Base-by-base conservation (phyloP, 257 asterid genomes). In the Jacaranda copaia region DNA sequence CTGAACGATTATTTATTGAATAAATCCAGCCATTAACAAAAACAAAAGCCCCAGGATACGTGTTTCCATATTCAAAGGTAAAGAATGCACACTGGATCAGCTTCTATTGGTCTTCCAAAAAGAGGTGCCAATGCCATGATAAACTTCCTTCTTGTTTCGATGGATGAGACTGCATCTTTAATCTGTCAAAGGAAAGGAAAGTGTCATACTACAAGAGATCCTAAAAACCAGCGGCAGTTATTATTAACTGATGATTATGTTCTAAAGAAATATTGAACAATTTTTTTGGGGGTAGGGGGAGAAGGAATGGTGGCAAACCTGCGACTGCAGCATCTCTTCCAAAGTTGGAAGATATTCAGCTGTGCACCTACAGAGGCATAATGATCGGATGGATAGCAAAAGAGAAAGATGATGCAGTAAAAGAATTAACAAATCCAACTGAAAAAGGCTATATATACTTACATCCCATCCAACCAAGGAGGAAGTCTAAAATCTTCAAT, bases 401-500 rank as follows among this genome's bases (percentile, higher is more conserved):
- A 42, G 51, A 13, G 15, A 80, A 53, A 56, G 53, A 38, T 5
- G 5, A 38, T 32, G 75, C 51, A 71, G 38, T 48, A 43, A 18
- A 74, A 42, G 62, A 67, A 18, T 35, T 18, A 62, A 48, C 59
- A 72, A 46, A 68, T 20, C 49, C 52, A 68, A 32, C 38, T 3
- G 18, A 74, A 71, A 74, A 43, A 18, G 9, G 12, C 49, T 20
- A 20, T 66, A 39, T 73, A 60, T 72, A 84, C 98, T 85, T 82
- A 96, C 99, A 96, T 96, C 72, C 98, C 99, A 68, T 91, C 97
- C 83, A 90, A 25, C 99, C 99, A 96, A 68, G 93, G 13, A 61
- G 98, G 99, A 83, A 96, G 97, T 84, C 86, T 91, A 78, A 90
- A 93, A 67, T 91, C 99, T 16, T 96, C 98, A 87, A 91, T 78